Evolutionary conservation across 495 filamentous ascomycete species (phyloP).

Genomic region (Aspergillus homomorphus): DNA sequence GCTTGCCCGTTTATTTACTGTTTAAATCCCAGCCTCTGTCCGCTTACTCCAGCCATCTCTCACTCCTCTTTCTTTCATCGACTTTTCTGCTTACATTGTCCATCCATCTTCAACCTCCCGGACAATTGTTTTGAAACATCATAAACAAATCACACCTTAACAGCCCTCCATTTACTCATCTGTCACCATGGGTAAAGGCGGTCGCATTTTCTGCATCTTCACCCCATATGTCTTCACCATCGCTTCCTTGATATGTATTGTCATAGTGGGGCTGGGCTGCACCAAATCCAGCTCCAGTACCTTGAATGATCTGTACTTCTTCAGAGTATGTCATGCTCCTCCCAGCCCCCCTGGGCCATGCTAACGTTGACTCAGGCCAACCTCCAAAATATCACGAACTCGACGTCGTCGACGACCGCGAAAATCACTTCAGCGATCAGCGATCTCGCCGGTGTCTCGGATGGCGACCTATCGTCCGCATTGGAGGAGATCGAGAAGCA

Average conservation of each 20-base stretch:
- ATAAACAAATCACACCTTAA: neutral
- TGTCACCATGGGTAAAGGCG: slow-evolving; percentile 64
- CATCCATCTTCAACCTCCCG: neutral
- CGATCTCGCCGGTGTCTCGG: slow-evolving; percentile 28
- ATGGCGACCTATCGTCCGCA: slow-evolving; percentile 28
- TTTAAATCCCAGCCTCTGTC: slow-evolving; percentile 8
- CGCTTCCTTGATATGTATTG: slow-evolving; percentile 66
- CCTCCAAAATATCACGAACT: slow-evolving; percentile 41
- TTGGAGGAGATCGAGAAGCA: slow-evolving; percentile 40
- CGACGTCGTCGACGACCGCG: slow-evolving; percentile 23
- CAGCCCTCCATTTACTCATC: slow-evolving; percentile 10
- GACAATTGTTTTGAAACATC: neutral
- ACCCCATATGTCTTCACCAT: slow-evolving; percentile 74
- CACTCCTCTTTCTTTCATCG: neutral
- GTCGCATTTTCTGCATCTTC: slow-evolving; percentile 76
- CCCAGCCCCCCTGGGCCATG: neutral
- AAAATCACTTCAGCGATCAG: slow-evolving; percentile 25
- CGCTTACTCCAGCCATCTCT: neutral
- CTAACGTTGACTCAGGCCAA: slow-evolving; percentile 32
- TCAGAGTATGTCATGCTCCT: slow-evolving; percentile 52
- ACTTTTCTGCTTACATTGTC: neutral
- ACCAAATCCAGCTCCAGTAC: slow-evolving; percentile 56
- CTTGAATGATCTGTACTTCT: slow-evolving; percentile 62
- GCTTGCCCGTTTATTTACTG: slow-evolving; percentile 3
- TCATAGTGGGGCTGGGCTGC: slow-evolving; percentile 70